Percentiles rank a stretch among this genome's conserved stretches.
Conservation (phyloP, 169 alveolate species). For the Babesia sp. region DNA sequence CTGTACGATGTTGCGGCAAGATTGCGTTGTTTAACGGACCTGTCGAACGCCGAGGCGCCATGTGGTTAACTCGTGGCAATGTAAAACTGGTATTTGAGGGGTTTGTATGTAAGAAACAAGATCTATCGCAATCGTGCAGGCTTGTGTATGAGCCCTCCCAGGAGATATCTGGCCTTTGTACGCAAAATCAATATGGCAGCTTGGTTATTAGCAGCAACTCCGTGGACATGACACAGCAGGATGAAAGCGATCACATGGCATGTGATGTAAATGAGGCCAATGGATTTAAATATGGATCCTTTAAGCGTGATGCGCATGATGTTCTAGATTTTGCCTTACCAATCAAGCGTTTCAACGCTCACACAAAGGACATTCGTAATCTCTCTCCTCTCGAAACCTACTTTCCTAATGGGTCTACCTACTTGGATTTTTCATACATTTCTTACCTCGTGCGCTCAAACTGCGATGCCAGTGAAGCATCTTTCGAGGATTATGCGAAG, state of each 20-base stretch:
- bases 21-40: constrained; percentile 52
- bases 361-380: neutral
- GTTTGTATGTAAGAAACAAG: constrained; percentile 1
- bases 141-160: neutral
- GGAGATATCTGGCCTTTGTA: neutral
- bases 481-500: constrained; percentile 16
- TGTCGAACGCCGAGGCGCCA: constrained; percentile 26
- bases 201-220: neutral
- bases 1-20: constrained; percentile 58
- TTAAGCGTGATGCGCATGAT: neutral
- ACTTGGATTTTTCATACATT: constrained; percentile 20
- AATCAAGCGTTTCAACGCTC: constrained; percentile 7
- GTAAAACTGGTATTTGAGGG: constrained; percentile 65
- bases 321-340: neutral
- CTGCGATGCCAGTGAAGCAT: neutral
- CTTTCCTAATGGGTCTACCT: constrained; percentile 52
- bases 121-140: neutral
- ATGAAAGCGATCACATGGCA: neutral
- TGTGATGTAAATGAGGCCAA: neutral
- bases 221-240: neutral
- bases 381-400: constrained; percentile 11
- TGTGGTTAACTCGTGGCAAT: constrained; percentile 54
- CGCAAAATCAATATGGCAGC: neutral
- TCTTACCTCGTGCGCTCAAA: constrained; percentile 15
- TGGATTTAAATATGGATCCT: neutral